Conservation (phyloP, 805 yeast species). For the Yamadazyma takamatsuzukensis region DNA sequence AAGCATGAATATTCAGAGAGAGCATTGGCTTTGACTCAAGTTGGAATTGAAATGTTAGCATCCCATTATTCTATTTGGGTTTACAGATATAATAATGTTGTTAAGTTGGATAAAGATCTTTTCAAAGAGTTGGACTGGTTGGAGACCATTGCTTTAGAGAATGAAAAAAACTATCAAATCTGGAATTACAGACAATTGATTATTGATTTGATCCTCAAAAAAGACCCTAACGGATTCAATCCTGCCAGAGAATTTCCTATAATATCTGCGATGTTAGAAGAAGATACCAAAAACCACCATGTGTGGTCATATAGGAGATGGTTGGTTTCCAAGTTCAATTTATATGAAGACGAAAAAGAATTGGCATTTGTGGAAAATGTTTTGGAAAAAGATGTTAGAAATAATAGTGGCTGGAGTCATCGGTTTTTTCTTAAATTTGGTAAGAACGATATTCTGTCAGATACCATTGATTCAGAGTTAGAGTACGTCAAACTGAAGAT, state of each 20-base stretch:
- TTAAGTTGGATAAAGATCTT: conserved; percentile 33
- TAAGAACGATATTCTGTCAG: conserved; percentile 7
- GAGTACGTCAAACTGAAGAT: conserved; percentile 50
- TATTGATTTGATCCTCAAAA: conserved; percentile 32
- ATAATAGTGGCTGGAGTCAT: conserved; percentile 93
- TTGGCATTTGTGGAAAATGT: conserved; percentile 45
- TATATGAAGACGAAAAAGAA: conserved; percentile 46
- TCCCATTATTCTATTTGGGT: conserved; percentile 94
- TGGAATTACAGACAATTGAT: conserved; percentile 88
- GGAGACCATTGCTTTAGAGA: conserved; percentile 66
- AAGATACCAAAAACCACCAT: conserved; percentile 89
- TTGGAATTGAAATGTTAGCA: conserved; percentile 65
- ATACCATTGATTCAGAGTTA: conserved; percentile 42
- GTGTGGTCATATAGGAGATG: conserved; percentile 94
- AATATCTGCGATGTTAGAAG: conserved; percentile 62
- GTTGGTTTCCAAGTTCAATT: conserved; percentile 58
- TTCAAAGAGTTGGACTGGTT: conserved; percentile 73
- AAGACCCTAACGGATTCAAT: conserved; percentile 9
- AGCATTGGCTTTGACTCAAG: conserved; percentile 62
- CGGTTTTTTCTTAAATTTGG: conserved; percentile 54
- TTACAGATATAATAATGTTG: conserved; percentile 55
- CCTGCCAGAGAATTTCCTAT: conserved; percentile 58
- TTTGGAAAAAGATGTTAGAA: conserved; percentile 64
- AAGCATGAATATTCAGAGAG: conserved; percentile 63
- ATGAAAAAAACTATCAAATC: conserved; percentile 92